Evolutionary conservation across 306 rosid genomes (phyloP).

Genomic region (Quercus alba): DNA sequence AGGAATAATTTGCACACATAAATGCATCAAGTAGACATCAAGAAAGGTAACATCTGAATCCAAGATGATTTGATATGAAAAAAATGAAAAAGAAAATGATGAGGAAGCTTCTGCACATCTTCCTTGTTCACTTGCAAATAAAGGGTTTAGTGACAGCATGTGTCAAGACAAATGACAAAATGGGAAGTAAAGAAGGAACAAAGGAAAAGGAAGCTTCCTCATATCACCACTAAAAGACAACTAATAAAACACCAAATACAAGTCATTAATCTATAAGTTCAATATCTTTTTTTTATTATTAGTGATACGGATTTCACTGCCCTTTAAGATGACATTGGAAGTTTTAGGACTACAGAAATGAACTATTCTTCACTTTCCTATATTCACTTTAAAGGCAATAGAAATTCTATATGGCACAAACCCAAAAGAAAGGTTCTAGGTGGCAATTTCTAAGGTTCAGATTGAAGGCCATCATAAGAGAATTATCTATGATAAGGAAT

Average conservation of each 20-base stretch:
- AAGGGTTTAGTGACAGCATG: not conserved
- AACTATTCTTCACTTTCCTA: not conserved
- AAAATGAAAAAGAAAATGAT: not conserved
- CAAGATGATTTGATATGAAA: not conserved
- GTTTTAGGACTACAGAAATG: not conserved
- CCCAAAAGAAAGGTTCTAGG: not conserved
- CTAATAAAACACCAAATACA: not conserved
- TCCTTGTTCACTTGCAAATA: not conserved
- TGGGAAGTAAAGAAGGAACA: not conserved
- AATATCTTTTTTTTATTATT: not conserved
- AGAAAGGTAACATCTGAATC: not conserved
- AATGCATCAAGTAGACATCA: not conserved
- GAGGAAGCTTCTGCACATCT: constrained; percentile 28
- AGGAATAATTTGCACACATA: not conserved
- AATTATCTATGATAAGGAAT: not conserved
- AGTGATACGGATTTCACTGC: not conserved
- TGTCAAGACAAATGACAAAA: constrained; percentile 1
- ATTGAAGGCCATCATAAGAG: not conserved
- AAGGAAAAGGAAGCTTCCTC: constrained; percentile 14
- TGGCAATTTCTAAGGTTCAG: not conserved
- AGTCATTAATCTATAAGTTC: not conserved
- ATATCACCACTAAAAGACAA: not conserved
- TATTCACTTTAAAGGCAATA: not conserved
- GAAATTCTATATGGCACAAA: not conserved
- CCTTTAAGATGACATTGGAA: not conserved